Conservation (phyloP, 2,329 filamentous ascomycete species). For the Magnaporthiopsis poae region DNA sequence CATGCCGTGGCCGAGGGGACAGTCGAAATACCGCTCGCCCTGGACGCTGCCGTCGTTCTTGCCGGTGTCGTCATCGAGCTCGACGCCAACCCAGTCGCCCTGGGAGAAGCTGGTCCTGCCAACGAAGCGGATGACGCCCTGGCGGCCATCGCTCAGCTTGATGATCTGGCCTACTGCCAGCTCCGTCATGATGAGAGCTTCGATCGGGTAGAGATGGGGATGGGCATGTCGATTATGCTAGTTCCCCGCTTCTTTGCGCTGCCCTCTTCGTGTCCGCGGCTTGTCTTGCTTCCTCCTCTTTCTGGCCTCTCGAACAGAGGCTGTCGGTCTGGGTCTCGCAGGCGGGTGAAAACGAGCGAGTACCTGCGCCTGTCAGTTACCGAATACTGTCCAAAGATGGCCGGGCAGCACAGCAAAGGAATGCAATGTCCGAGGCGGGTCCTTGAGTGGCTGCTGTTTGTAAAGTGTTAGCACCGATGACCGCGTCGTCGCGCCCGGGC, state of each 20-base stretch:
- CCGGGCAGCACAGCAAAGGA: not conserved
- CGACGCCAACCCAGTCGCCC: constrained; percentile 82
- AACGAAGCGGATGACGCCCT: constrained; percentile 69
- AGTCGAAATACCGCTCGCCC: constrained; percentile 81
- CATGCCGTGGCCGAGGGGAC: constrained; percentile 66
- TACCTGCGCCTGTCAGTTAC: not conserved
- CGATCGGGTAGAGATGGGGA: not conserved
- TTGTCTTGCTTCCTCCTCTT: not conserved
- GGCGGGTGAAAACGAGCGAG: not conserved
- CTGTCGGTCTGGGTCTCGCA: not conserved
- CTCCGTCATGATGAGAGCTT: constrained; percentile 39
- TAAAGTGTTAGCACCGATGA: not conserved
- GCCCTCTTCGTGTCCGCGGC: not conserved
- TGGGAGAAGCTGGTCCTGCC: constrained; percentile 70
- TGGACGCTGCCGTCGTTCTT: constrained; percentile 93
- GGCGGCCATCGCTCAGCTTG: constrained; percentile 67
- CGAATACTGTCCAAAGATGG: not conserved
- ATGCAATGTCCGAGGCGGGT: not conserved
- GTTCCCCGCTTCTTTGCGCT: not conserved
- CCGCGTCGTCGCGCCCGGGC: not conserved
- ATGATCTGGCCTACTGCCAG: constrained; percentile 62
- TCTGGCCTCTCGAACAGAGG: not conserved
- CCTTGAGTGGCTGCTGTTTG: not conserved
- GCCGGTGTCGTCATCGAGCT: constrained; percentile 69
- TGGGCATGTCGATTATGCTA: constrained; percentile 1